Evolutionary conservation across 257 asterid genomes (phyloP).

Genomic region (Solanum tacnaense): DNA sequence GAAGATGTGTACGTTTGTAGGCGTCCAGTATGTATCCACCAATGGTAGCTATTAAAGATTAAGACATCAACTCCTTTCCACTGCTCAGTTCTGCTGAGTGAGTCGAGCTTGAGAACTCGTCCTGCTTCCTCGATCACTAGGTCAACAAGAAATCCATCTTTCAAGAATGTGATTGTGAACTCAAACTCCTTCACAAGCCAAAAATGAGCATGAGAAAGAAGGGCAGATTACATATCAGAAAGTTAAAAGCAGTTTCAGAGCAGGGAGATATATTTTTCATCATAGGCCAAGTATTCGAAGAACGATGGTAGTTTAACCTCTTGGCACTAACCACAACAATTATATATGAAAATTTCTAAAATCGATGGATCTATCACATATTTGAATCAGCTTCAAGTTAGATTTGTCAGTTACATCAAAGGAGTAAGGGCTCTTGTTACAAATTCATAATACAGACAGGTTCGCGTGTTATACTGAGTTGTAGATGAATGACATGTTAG

Average conservation of each 20-base stretch:
- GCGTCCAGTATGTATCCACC: constrained; percentile 71
- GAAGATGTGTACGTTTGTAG: constrained; percentile 22
- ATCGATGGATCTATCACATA: not conserved
- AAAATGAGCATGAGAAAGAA: not conserved
- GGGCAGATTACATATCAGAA: not conserved
- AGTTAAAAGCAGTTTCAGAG: not conserved
- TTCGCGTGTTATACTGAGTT: not conserved
- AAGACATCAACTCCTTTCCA: constrained; percentile 46
- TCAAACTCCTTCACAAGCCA: constrained; percentile 25
- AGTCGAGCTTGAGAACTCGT: constrained; percentile 44
- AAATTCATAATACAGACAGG: not conserved
- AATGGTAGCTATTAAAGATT: constrained; percentile 66
- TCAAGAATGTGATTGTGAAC: constrained; percentile 26
- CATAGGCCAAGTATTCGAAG: not conserved
- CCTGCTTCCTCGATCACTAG: constrained; percentile 17
- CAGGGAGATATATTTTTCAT: not conserved
- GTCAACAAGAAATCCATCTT: constrained; percentile 60
- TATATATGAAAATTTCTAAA: not conserved
- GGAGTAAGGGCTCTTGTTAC: not conserved
- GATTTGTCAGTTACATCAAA: not conserved
- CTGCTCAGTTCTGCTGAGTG: constrained; percentile 18
- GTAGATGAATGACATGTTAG: not conserved
- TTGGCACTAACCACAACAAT: not conserved
- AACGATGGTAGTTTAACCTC: not conserved
- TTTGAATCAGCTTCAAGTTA: not conserved